Conservation (phyloP, 768 basidiomycete species). For the Agrocybe pediades region DNA sequence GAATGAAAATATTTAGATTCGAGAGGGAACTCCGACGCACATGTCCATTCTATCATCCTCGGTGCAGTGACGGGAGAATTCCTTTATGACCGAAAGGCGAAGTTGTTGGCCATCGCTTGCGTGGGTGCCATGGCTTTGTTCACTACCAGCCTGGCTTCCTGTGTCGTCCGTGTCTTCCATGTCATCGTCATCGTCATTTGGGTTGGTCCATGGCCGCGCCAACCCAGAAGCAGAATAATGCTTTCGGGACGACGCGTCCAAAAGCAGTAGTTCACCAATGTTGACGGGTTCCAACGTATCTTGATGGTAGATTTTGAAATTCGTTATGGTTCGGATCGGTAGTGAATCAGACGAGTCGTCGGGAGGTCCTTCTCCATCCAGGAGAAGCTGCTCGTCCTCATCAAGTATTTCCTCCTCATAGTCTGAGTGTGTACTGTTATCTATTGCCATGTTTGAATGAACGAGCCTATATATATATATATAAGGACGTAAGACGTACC, state of each 20-base stretch:
- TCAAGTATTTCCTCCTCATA: slow-evolving; percentile 33
- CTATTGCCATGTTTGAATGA: background rate
- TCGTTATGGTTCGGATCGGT: slow-evolving; percentile 56
- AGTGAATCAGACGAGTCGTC: slow-evolving; percentile 33
- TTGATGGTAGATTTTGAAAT: slow-evolving; percentile 55
- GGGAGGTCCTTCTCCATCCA: slow-evolving; percentile 44
- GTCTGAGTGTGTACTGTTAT: background rate
- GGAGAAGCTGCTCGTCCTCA: slow-evolving; percentile 40
- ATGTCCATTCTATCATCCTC: slow-evolving; percentile 28
- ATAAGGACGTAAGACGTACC: too few relatives aligned
- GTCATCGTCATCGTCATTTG: slow-evolving; percentile 31
- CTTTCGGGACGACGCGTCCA: slow-evolving; percentile 23
- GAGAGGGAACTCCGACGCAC: slow-evolving; percentile 43
- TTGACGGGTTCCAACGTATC: slow-evolving; percentile 39
- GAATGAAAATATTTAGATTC: background rate
- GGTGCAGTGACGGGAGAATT: slow-evolving; percentile 49
- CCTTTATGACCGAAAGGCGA: slow-evolving; percentile 43
- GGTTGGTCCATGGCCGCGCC: slow-evolving; percentile 38
- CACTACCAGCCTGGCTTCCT: slow-evolving; percentile 21
- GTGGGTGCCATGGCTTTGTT: too few relatives aligned
- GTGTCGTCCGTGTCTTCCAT: slow-evolving; percentile 28
- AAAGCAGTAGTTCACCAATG: slow-evolving; percentile 38
- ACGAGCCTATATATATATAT: background rate
- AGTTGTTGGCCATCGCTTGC: too few relatives aligned
- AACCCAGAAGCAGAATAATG: slow-evolving; percentile 40